phyloP scores from a whole-genome alignment of 257 asterid species.

The Nicotiana benthamiana region DNA sequence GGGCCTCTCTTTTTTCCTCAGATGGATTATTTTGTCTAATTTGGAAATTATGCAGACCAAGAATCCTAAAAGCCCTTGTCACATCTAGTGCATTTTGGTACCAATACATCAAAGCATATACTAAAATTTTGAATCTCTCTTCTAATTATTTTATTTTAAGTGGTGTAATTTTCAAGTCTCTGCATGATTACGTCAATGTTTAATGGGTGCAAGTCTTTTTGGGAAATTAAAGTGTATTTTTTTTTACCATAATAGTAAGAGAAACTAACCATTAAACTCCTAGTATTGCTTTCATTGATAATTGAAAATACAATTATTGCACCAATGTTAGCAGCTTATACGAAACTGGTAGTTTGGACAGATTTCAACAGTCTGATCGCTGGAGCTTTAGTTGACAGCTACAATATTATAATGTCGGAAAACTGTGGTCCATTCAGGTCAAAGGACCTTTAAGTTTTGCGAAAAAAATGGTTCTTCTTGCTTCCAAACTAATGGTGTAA shows the following conservation, averaged over 20 bases:
- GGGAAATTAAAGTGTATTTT: not conserved
- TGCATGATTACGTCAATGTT: not conserved
- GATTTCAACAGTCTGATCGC: not conserved
- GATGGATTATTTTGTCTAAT: conserved; percentile 1
- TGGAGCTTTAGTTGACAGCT: not conserved
- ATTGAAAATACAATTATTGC: not conserved
- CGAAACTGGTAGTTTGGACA: not conserved
- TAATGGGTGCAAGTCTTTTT: not conserved
- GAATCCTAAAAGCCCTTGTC: not conserved
- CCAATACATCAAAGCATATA: not conserved
- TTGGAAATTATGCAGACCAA: conserved; percentile 4
- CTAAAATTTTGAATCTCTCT: too few species aligned
- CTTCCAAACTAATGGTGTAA: not conserved
- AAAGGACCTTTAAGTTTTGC: not conserved
- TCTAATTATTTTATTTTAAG: not conserved
- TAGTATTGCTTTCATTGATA: not conserved
- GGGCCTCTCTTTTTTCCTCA: conserved; percentile 4
- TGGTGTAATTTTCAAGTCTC: not conserved
- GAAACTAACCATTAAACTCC: not conserved
- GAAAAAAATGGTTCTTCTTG: not conserved
- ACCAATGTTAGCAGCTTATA: not conserved
- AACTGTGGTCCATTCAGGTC: not conserved
- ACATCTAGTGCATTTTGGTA: not conserved
- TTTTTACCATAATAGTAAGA: not conserved
- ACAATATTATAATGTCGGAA: not conserved